Evolutionary conservation across 148 eudicot genomes (phyloP).

Genomic region (Camellia japonica): DNA sequence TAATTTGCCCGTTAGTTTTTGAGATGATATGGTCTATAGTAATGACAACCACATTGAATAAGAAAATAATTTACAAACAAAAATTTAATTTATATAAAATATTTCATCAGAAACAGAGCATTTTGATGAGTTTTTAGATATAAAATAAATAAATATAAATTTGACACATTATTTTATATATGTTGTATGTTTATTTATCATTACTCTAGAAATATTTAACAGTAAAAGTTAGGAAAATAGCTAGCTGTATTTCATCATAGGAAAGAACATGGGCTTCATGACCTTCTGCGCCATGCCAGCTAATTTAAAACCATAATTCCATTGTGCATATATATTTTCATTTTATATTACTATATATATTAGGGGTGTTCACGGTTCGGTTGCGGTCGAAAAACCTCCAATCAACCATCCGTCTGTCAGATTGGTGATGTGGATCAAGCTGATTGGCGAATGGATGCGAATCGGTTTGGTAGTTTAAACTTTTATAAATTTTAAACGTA

Average conservation of each 20-base stretch:
- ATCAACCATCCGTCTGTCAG: no score
- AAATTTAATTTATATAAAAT: background rate
- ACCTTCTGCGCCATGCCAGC: constrained; percentile 13
- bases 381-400: no score
- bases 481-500: no score
- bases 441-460: no score
- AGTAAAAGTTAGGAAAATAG: background rate
- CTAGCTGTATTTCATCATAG: background rate
- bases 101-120: no score
- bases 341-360: background rate
- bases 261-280: constrained; percentile 14
- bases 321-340: background rate
- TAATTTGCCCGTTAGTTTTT: no score
- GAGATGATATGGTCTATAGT: background rate
- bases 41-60: background rate
- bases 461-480: no score
- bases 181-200: background rate
- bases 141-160: no score
- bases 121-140: no score
- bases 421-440: no score
- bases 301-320: background rate
- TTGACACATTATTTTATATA: background rate
- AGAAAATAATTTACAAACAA: background rate
- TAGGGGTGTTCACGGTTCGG: background rate
- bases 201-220: background rate